Evolutionary conservation across 305 asterid species (phyloP).

Genomic region (Stenogyne calaminthoides): DNA sequence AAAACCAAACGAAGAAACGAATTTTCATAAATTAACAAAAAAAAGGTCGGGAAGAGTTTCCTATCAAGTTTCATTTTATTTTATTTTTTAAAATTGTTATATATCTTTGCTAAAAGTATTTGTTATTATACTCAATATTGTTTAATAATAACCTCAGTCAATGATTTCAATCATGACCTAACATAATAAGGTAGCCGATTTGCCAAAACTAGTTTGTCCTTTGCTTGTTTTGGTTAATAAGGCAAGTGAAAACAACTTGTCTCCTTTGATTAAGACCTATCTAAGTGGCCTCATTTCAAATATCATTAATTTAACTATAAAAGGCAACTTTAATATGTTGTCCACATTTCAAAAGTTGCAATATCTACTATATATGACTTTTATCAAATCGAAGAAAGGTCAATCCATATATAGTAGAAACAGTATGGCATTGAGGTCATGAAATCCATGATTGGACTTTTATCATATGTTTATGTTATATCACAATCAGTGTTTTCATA

Average conservation of each 20-base stretch:
- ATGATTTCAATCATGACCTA: conserved; percentile 10
- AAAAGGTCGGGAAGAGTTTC: neutral
- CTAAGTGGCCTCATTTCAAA: conserved; percentile 26
- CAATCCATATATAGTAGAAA: conserved; percentile 16
- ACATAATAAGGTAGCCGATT: neutral
- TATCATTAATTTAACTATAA: conserved; percentile 5
- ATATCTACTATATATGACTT: conserved; percentile 19
- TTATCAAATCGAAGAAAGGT: neutral
- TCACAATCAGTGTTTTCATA: too few relatives aligned
- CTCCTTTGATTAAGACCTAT: conserved; percentile 18
- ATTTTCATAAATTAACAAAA: too few relatives aligned
- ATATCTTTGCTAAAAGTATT: too few relatives aligned
- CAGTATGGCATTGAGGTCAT: conserved; percentile 21
- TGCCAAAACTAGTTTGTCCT: neutral
- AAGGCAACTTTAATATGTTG: conserved; percentile 24
- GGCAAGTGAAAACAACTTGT: conserved; percentile 19
- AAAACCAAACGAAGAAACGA: too few relatives aligned
- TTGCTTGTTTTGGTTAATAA: conserved; percentile 9
- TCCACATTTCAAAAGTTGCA: conserved; percentile 26
- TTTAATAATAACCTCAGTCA: neutral
- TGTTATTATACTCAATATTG: neutral
- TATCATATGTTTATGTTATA: conserved; percentile 16
- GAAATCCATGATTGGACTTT: conserved; percentile 21
- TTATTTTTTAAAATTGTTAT: neutral
- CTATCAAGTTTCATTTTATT: too few relatives aligned